Evolutionary conservation across 495 filamentous ascomycete species (phyloP).

Genomic region (Eremomyces bilateralis): DNA sequence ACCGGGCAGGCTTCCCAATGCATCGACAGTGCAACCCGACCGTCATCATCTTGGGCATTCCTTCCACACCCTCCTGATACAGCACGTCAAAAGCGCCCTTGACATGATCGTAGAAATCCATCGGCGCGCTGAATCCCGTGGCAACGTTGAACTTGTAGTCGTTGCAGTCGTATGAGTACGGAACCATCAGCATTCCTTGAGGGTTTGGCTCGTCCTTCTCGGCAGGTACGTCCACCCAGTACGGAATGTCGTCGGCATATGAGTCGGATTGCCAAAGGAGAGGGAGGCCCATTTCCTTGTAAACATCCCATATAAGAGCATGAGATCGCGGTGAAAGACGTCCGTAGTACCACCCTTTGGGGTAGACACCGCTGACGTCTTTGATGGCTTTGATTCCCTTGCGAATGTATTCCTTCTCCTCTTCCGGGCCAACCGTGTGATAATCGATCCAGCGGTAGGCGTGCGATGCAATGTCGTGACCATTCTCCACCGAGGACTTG

Average conservation of each 20-base stretch:
- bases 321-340: constrained; percentile 14
- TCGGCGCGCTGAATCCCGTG: constrained; percentile 17
- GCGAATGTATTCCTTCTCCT: constrained; percentile 22
- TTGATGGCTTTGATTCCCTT: constrained; percentile 18
- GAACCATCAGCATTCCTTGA: constrained; percentile 22
- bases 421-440: constrained; percentile 15
- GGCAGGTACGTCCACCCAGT: constrained; percentile 22
- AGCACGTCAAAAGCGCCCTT: constrained; percentile 22
- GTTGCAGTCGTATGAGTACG: constrained; percentile 22
- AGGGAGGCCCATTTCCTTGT: constrained; percentile 17
- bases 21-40: constrained; percentile 23
- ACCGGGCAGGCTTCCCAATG: constrained; percentile 22
- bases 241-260: constrained; percentile 24
- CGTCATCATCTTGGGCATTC: constrained; percentile 30
- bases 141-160: constrained; percentile 23
- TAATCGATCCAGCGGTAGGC: constrained; percentile 22
- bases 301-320: constrained; percentile 19
- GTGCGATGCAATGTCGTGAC: constrained; percentile 22
- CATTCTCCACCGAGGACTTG: constrained; percentile 15
- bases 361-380: constrained; percentile 15
- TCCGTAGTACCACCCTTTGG: constrained; percentile 23
- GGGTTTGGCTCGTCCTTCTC: constrained; percentile 15
- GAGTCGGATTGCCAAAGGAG: constrained; percentile 19
- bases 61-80: constrained; percentile 20
- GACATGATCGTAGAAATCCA: constrained; percentile 17